phyloP scores from a whole-genome alignment of 805 yeast species.

The Yarrowia bubula region DNA sequence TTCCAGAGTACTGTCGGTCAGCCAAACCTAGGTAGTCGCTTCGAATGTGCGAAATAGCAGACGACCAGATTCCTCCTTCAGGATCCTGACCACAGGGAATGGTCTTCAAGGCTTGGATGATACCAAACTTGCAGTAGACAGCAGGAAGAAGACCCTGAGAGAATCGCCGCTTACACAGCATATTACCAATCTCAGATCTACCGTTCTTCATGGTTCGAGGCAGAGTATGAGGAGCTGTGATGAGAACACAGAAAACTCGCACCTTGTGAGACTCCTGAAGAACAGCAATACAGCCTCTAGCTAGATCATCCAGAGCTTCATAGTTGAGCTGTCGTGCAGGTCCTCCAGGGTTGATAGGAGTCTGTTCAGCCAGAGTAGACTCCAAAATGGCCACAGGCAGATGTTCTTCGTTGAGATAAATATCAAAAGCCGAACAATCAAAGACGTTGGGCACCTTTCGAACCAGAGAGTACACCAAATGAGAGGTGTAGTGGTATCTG shows the following conservation, averaged over 20 bases:
- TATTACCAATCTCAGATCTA: conserved; percentile 88
- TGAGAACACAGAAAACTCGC: conserved; percentile 74
- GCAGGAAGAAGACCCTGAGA: conserved; percentile 77
- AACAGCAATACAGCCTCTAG: conserved; percentile 47
- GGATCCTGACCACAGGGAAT: conserved; percentile 74
- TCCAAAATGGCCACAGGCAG: conserved; percentile 85
- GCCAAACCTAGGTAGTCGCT: conserved; percentile 57
- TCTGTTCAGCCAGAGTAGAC: conserved; percentile 51
- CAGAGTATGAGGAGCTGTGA: conserved; percentile 74
- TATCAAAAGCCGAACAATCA: conserved; percentile 91
- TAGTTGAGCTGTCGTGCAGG: conserved; percentile 27
- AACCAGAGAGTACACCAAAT: conserved; percentile 79
- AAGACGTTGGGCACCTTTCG: conserved; percentile 74
- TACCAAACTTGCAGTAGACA: conserved; percentile 75
- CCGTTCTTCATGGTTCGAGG: conserved; percentile 86
- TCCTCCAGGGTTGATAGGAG: conserved; percentile 3
- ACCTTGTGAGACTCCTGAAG: conserved; percentile 64
- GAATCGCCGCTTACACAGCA: conserved; percentile 74
- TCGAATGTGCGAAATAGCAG: conserved; percentile 66
- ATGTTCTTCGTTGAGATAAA: conserved; percentile 72
- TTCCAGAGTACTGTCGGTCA: conserved; percentile 76
- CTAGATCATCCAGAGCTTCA: conserved; percentile 50
- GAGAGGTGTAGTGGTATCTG: conserved; percentile 81
- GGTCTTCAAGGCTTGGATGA: conserved; percentile 59
- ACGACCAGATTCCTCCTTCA: conserved; percentile 81